Evolutionary conservation across 192 early-diverging fungal genomes (phyloP), one percentile per base, ranked within the genome.

Genomic region (Fimicolochytrium jonesii): DNA sequence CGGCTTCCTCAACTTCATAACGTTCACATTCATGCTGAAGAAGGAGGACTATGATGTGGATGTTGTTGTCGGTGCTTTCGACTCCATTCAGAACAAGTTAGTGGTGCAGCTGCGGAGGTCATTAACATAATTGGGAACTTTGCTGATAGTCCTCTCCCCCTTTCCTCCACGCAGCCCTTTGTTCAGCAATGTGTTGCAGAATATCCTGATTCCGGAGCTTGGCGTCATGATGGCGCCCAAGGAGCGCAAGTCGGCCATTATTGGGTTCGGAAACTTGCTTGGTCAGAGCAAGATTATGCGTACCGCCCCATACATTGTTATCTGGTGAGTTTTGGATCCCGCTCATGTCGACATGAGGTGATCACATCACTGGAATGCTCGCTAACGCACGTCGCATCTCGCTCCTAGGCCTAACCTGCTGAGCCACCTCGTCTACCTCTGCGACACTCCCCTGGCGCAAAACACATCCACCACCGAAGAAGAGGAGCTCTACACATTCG

Each of bases 1-100:
- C 23, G 69, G 77, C 37, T 88, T 93, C 66, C 70, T 90, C 52
- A 75, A 86, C 32, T 90, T 88, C 64, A 65, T 88, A 20, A 77
- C 70, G 48, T 78, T 77, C 34, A 81, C 87, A 57, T 74, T 90
- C 64, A 67, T 85, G 6, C 44, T 90, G 52, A 74, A 88, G 23
- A 86, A 82, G 52, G 65, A 78, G 10, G 83, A 77, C 4, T 74
- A 81, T 44, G 73, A 74, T 36, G 75, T 84, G 7, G 87, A 90
- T 64, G 66, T 55, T 26, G 57, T 87, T n/a, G 74, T 89, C 48
- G 51, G 66, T 17, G 61, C 71, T 3, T 78, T 86, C 63, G 86
- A 90, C 35, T 52, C 63, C 9, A 65, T 90, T 34, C 81, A 87
- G 59, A 69, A 69, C 18, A 66, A 57, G 87, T 86, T 76, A 50